Evolutionary conservation across 805 yeast species (phyloP).

Genomic region (Tetrapisispora arboricola): DNA sequence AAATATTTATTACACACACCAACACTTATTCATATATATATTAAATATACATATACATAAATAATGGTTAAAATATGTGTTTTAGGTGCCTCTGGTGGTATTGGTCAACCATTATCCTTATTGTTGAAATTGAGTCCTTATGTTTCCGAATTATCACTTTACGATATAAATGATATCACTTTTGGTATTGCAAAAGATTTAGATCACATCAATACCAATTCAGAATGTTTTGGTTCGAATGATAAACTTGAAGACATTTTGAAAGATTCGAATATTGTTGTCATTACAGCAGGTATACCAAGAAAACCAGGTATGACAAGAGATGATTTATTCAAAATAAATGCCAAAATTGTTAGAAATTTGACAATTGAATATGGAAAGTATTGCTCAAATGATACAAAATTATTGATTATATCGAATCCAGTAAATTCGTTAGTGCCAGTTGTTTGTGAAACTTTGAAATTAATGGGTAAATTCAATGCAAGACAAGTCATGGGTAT

Average conservation of each 20-base stretch:
- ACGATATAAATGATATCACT: constrained; percentile 66
- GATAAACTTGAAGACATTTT: constrained; percentile 56
- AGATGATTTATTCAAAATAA: constrained; percentile 75
- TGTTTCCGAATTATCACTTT: constrained; percentile 58
- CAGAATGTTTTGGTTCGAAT: constrained; percentile 56
- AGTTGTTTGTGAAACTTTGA: constrained; percentile 69
- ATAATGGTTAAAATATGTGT: constrained; percentile 50
- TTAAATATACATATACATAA: neutral
- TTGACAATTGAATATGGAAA: constrained; percentile 62
- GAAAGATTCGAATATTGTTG: constrained; percentile 70
- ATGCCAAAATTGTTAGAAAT: constrained; percentile 72
- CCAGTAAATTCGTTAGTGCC: constrained; percentile 83
- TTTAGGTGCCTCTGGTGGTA: constrained; percentile 81
- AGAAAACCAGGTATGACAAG: constrained; percentile 87
- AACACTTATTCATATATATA: neutral
- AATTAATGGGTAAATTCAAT: constrained; percentile 60
- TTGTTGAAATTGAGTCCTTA: constrained; percentile 62
- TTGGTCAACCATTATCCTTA: constrained; percentile 61
- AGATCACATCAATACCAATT: constrained; percentile 68
- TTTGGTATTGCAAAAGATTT: constrained; percentile 70
- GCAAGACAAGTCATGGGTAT: constrained; percentile 76
- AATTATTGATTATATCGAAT: constrained; percentile 59
- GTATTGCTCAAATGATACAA: constrained; percentile 55
- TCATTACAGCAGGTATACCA: constrained; percentile 86
- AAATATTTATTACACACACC: no score